These are phyloP conservation scores for Tolypocladium sp. DNA, from an alignment of 2,329 filamentous ascomycete genomes.

Conservation along the genomic window DNA sequence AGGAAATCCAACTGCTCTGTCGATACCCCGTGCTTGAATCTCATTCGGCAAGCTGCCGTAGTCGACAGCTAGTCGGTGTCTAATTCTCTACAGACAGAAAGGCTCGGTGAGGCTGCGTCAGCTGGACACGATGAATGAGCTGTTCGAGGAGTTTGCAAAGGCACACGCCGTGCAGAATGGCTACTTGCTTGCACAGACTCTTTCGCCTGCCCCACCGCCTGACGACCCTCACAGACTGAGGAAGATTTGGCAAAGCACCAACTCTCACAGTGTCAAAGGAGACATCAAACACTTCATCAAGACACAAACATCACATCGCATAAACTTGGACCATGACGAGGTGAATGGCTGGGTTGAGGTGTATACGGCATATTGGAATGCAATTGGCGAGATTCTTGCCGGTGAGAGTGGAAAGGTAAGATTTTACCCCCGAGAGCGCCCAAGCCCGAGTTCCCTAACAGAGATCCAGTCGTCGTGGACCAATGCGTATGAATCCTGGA, in stretches of 20 bases:
- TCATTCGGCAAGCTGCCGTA: background rate
- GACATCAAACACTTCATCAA: slow-evolving; percentile 67
- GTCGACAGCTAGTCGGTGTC: background rate
- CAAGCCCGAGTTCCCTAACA: slow-evolving; percentile 7
- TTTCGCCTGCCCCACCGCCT: slow-evolving; percentile 60
- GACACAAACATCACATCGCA: slow-evolving; percentile 45
- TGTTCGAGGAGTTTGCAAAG: slow-evolving; percentile 65
- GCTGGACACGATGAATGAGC: slow-evolving; percentile 51
- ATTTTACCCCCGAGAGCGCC: background rate
- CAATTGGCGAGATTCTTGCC: slow-evolving; percentile 61
- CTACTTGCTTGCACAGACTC: slow-evolving; percentile 61
- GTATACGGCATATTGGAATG: slow-evolving; percentile 77
- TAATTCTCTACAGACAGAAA: background rate
- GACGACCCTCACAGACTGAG: slow-evolving; percentile 57
- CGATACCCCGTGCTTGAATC: background rate
- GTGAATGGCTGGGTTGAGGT: slow-evolving; percentile 78
- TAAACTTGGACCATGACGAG: slow-evolving; percentile 56
- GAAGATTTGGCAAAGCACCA: slow-evolving; percentile 63
- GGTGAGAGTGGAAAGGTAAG: slow-evolving; percentile 30
- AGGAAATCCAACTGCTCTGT: background rate
- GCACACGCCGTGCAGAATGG: slow-evolving; percentile 60
- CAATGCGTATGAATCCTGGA: slow-evolving; percentile 84
- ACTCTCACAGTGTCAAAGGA: slow-evolving; percentile 52
- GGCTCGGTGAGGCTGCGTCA: background rate
- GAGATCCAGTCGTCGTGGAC: slow-evolving; percentile 52